Conservation (phyloP, 495 filamentous ascomycete genomes). For the Neurospora sp. region DNA sequence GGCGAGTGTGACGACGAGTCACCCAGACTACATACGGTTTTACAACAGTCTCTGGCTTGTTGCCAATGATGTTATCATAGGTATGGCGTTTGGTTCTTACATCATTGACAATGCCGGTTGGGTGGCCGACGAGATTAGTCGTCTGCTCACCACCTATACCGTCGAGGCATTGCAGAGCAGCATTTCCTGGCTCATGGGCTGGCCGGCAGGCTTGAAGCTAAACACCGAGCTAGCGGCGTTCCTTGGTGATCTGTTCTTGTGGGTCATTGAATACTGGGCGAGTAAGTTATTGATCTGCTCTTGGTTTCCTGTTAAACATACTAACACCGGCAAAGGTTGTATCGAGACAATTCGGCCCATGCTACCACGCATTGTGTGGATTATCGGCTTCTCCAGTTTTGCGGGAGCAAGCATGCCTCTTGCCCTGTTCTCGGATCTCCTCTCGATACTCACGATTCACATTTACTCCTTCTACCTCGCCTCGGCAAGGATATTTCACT, state of each 20-base stretch:
- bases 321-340: slow-evolving; percentile 39
- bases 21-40: slow-evolving; percentile 98
- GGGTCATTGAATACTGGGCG: slow-evolving; percentile 98
- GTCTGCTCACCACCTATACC: slow-evolving; percentile 68
- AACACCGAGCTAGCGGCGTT: slow-evolving; percentile 92
- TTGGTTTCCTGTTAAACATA: background rate
- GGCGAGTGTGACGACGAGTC: slow-evolving; percentile 89
- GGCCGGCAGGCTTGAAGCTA: slow-evolving; percentile 95
- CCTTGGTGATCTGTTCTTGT: slow-evolving; percentile 86
- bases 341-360: slow-evolving; percentile 65
- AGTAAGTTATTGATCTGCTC: slow-evolving; percentile 39
- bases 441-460: slow-evolving; percentile 86
- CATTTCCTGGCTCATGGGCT: slow-evolving; percentile 93
- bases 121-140: slow-evolving; percentile 75
- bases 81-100: slow-evolving; percentile 89
- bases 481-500: slow-evolving; percentile 92
- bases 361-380: slow-evolving; percentile 78
- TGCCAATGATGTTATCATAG: slow-evolving; percentile 97
- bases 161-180: slow-evolving; percentile 81
- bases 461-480: slow-evolving; percentile 98
- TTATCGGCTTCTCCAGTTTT: slow-evolving; percentile 91
- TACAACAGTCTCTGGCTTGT: slow-evolving; percentile 99
- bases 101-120: slow-evolving; percentile 89
- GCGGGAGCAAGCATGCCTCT: slow-evolving; percentile 96
- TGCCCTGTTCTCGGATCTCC: slow-evolving; percentile 86